A percentile compares a stretch with the other conserved stretches of the same genome.
Conservation (phyloP, 192 early-diverging fungal species). For the Rhizoclosmatium sp. region DNA sequence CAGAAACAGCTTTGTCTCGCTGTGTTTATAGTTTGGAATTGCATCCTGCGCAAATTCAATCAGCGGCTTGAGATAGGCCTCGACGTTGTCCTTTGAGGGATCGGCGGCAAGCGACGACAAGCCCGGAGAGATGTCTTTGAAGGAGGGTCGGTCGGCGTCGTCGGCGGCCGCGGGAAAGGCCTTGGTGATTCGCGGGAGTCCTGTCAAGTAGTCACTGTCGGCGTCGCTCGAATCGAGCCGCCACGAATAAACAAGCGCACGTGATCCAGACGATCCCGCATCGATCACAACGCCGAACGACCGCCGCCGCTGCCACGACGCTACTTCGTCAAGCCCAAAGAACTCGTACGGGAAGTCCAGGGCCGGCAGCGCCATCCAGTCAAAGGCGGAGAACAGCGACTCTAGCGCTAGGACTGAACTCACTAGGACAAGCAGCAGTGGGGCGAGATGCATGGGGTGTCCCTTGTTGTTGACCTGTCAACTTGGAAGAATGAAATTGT, state of each 20-base stretch:
- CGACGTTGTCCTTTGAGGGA: constrained; percentile 47
- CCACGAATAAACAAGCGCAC: constrained; percentile 83
- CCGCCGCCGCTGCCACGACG: constrained; percentile 44
- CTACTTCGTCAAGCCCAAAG: constrained; percentile 61
- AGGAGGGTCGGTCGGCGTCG: neutral
- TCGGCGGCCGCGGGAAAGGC: constrained; percentile 3
- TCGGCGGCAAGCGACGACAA: constrained; percentile 2
- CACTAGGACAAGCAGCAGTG: no score
- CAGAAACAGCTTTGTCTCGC: constrained; percentile 83
- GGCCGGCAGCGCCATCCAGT: constrained; percentile 56
- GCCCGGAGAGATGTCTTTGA: neutral
- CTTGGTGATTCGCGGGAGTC: constrained; percentile 9
- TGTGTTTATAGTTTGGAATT: constrained; percentile 69
- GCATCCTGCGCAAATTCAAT: constrained; percentile 77
- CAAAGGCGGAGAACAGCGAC: neutral
- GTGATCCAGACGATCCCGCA: constrained; percentile 95
- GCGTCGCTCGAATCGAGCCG: neutral
- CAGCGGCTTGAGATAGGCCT: constrained; percentile 73
- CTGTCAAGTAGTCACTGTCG: no score
- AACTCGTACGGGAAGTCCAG: constrained; percentile 70
- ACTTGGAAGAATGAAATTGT: no score
- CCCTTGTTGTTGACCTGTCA: no score
- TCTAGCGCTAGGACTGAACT: neutral
- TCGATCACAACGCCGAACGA: constrained; percentile 93
- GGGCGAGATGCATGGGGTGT: no score